phyloP scores from a whole-genome alignment of 2,329 filamentous ascomycete species.

The Pestalotiopsis sp. region DNA sequence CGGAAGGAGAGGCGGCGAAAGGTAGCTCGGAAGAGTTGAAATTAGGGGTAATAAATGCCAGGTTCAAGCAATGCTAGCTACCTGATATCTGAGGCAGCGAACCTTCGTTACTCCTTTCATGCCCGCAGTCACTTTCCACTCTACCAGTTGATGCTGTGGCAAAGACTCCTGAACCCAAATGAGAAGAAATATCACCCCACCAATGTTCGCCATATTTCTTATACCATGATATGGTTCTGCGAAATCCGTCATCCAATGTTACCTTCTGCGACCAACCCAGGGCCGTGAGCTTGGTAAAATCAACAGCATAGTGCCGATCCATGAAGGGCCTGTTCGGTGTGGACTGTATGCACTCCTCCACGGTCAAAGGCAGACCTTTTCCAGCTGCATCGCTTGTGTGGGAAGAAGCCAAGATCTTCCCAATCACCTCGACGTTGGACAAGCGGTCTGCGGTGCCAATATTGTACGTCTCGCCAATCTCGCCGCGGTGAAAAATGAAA shows the following conservation, averaged over 20 bases:
- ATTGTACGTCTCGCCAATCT: conserved; percentile 78
- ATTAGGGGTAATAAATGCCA: no score
- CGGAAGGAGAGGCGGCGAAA: no score
- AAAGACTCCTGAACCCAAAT: background rate
- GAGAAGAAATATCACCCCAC: conserved; percentile 69
- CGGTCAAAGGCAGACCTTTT: conserved; percentile 30
- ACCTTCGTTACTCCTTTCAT: no score
- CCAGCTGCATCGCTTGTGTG: conserved; percentile 44
- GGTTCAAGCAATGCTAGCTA: no score
- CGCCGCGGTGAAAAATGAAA: conserved; percentile 78
- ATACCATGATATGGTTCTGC: conserved; percentile 72
- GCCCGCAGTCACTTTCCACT: background rate
- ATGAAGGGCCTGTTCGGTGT: conserved; percentile 80
- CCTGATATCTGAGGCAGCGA: no score
- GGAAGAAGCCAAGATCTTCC: conserved; percentile 34
- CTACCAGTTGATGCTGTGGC: background rate
- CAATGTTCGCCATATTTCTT: conserved; percentile 64
- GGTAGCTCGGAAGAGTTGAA: no score
- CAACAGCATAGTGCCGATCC: conserved; percentile 73
- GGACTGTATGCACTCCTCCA: conserved; percentile 70
- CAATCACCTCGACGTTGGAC: conserved; percentile 72
- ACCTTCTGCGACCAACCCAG: conserved; percentile 74
- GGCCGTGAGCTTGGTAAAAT: conserved; percentile 66
- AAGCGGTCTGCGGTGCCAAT: conserved; percentile 79
- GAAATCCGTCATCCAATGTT: conserved; percentile 64